phyloP scores from a whole-genome alignment of 352 stramenopile genomes.

The Pythium utonaiense region DNA sequence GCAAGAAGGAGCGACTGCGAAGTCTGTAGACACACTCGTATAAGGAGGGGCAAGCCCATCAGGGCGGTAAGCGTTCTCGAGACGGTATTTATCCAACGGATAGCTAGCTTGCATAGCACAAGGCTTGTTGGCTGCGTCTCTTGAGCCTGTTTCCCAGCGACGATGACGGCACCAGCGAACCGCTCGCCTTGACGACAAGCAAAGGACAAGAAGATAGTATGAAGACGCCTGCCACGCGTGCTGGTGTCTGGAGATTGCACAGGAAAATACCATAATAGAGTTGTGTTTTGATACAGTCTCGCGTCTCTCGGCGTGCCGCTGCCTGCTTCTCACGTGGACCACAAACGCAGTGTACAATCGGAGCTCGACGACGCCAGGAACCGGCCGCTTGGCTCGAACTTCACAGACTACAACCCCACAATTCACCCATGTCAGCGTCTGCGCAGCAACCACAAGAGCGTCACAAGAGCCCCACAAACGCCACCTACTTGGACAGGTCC shows the following conservation, averaged over 20 bases:
- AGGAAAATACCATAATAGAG: constrained; percentile 4
- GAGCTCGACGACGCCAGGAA: constrained; percentile 90
- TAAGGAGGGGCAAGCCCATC: not conserved
- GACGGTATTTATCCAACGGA: constrained; percentile 8
- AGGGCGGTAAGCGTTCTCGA: not conserved
- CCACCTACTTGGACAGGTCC: constrained; percentile 88
- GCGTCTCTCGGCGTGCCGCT: not conserved
- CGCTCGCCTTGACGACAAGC: not conserved
- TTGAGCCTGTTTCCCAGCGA: not conserved
- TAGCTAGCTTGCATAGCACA: not conserved
- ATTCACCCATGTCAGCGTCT: constrained; percentile 16
- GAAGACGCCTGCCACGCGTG: no score
- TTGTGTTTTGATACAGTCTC: constrained; percentile 1
- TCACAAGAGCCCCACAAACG: no score
- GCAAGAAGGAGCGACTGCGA: constrained; percentile 76
- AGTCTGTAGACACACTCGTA: constrained; percentile 39
- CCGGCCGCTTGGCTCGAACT: constrained; percentile 85
- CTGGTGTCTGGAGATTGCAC: not conserved
- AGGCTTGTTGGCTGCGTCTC: not conserved
- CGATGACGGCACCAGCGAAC: not conserved
- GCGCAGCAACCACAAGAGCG: not conserved
- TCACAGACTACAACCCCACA: constrained; percentile 59
- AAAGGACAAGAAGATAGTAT: no score
- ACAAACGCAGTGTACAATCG: constrained; percentile 92
- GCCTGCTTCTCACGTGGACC: constrained; percentile 35